A percentile compares a stretch with the other conserved stretches of the same genome.
These are phyloP conservation scores for Acanthamoeba royreba DNA, from an alignment of 208 protist genomes.

Conservation along the genomic window DNA sequence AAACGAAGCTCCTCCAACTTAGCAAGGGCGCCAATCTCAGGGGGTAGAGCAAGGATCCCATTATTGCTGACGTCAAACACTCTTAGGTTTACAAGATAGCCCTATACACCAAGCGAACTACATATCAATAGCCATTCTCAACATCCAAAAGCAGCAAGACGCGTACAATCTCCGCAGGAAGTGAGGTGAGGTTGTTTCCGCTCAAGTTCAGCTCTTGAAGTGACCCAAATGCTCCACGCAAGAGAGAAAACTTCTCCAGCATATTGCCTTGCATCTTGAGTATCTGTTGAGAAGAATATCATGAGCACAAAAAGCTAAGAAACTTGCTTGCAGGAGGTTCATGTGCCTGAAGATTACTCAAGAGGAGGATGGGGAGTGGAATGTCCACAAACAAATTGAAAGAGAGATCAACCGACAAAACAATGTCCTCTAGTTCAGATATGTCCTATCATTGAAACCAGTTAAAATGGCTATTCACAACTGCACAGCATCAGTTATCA, in stretches of 20 bases:
- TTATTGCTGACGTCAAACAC: not conserved
- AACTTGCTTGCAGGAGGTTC: not conserved
- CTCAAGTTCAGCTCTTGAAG: not conserved
- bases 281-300: not conserved
- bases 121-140: not conserved
- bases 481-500: not conserved
- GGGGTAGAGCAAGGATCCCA: not conserved
- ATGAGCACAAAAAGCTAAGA: not conserved
- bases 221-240: not conserved
- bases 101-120: not conserved
- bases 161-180: not conserved
- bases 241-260: not conserved
- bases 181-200: not conserved
- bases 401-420: not conserved
- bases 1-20: not conserved
- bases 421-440: not conserved
- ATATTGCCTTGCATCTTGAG: not conserved
- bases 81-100: not conserved
- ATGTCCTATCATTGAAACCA: not conserved
- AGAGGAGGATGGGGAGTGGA: not conserved
- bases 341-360: not conserved
- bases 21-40: not conserved
- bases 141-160: not conserved
- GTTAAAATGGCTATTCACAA: not conserved
- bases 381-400: not conserved